Conservation (phyloP, 1,284 basidiomycete species). For the Acaromyces ingoldii region DNA sequence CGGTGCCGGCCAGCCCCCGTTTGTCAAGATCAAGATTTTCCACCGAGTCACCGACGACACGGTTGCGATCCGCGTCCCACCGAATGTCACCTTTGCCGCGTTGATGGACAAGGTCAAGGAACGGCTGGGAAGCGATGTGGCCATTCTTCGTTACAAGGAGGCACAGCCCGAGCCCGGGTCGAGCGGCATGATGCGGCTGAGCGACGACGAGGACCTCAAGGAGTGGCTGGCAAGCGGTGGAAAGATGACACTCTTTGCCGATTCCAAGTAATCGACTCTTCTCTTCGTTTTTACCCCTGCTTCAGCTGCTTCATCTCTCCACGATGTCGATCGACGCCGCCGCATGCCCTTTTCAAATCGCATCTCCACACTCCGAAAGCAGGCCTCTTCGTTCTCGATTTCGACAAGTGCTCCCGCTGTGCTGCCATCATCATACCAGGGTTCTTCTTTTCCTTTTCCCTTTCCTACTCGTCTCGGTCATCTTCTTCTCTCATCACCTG, state of each 20-base stretch:
- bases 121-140: constrained; percentile 72
- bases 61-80: constrained; percentile 94
- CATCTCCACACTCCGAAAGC: no score
- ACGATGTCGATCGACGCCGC: no score
- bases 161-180: constrained; percentile 49
- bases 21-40: constrained; percentile 97
- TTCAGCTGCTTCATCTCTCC: no score
- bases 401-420: no score
- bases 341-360: no score
- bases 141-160: constrained; percentile 67
- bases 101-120: constrained; percentile 85
- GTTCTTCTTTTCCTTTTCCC: no score
- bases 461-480: no score
- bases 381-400: no score
- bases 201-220: constrained; percentile 65
- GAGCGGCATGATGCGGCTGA: constrained; percentile 61
- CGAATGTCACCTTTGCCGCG: constrained; percentile 76
- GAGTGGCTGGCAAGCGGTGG: constrained; percentile 78
- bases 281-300: no score
- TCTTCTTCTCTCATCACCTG: no score
- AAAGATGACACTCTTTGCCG: constrained; percentile 80
- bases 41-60: constrained; percentile 85
- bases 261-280: no score
- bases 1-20: constrained; percentile 59
- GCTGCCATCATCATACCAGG: no score